phyloP scores from a whole-genome alignment of 768 basidiomycete genomes.

The Xerocomus potaroensis region DNA sequence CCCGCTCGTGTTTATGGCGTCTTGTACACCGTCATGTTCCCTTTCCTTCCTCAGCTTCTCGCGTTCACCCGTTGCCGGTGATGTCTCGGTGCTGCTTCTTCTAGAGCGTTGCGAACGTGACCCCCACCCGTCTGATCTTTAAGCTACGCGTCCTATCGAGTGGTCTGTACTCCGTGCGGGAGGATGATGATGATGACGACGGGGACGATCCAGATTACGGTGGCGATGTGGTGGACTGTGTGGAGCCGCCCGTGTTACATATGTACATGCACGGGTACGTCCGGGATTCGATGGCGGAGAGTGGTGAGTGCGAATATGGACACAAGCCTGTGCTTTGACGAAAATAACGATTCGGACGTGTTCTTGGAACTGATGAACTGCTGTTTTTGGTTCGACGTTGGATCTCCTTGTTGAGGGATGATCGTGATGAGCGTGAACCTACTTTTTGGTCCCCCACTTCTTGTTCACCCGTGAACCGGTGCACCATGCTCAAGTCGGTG shows the following conservation, averaged over 20 bases:
- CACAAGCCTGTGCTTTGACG: no score
- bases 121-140: conserved; percentile 32
- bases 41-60: neutral
- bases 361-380: no score
- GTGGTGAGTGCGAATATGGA: no score
- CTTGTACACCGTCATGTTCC: conserved; percentile 14
- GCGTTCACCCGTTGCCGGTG: neutral
- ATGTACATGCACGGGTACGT: neutral
- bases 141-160: conserved; percentile 25
- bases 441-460: no score
- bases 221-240: neutral
- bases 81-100: conserved; percentile 33
- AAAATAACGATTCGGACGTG: no score
- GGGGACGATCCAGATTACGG: no score
- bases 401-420: no score
- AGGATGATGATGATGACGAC: neutral
- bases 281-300: neutral
- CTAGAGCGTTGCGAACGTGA: conserved; percentile 34
- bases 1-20: conserved; percentile 17
- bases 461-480: no score
- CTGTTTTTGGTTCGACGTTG: no score
- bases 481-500: no score
- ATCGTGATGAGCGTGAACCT: no score
- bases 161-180: no score
- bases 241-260: neutral